Evolutionary conservation across 768 basidiomycete genomes (phyloP).

Genomic region (Macrolepiota fuliginosa): DNA sequence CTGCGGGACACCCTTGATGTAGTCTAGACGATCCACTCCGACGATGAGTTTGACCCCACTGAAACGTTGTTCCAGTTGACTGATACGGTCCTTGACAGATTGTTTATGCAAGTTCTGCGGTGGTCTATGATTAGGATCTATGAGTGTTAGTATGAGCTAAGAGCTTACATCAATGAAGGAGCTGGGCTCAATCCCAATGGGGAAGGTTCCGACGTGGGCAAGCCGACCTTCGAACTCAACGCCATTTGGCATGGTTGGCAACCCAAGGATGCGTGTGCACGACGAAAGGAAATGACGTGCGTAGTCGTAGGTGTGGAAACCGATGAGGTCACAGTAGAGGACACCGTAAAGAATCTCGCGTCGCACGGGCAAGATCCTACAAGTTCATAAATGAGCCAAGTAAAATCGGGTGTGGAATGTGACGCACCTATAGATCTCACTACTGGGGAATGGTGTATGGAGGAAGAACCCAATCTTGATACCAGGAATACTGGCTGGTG

Average conservation of each 20-base stretch:
- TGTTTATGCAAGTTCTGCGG: conserved; percentile 74
- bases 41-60: conserved; percentile 96
- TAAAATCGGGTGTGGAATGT: background rate
- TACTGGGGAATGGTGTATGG: conserved; percentile 97
- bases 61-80: conserved; percentile 85
- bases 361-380: conserved; percentile 92
- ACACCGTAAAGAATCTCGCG: conserved; percentile 97
- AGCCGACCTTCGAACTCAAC: conserved; percentile 95
- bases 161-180: conserved; percentile 79
- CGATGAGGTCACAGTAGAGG: conserved; percentile 94
- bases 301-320: conserved; percentile 99
- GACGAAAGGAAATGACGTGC: conserved; percentile 99
- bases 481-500: conserved; percentile 42
- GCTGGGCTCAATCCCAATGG: conserved; percentile 94
- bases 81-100: conserved; percentile 77
- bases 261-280: conserved; percentile 92
- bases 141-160: background rate
- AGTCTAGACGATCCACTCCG: conserved; percentile 96
- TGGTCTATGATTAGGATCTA: conserved; percentile 9
- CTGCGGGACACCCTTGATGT: conserved; percentile 99
- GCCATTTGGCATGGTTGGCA: conserved; percentile 97
- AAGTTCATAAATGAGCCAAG: conserved; percentile 8
- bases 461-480: conserved; percentile 99
- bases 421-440: conserved; percentile 91
- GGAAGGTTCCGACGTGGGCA: conserved; percentile 97